Conservation (phyloP, 495 filamentous ascomycete species). For the Penicillium subrubescens region DNA sequence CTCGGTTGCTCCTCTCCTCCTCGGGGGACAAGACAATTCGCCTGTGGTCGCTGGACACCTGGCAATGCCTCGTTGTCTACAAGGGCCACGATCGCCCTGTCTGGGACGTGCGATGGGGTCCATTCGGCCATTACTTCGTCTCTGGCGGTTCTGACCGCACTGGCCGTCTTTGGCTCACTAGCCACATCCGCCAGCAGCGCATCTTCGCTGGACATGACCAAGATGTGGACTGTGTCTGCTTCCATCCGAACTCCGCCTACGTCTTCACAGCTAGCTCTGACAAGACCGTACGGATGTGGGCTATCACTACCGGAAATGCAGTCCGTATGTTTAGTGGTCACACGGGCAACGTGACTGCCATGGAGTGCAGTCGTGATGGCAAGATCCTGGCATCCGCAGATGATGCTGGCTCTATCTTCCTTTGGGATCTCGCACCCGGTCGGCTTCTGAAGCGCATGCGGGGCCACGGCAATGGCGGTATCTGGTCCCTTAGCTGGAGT, state of each 20-base stretch:
- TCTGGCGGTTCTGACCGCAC: conserved; percentile 85
- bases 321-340: conserved; percentile 94
- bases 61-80: conserved; percentile 88
- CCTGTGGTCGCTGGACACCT: conserved; percentile 89
- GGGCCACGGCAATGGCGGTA: conserved; percentile 90
- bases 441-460: conserved; percentile 86
- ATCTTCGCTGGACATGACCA: conserved; percentile 91
- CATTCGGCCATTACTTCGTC: conserved; percentile 94
- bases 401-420: conserved; percentile 77
- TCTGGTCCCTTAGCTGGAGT: conserved; percentile 89
- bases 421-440: conserved; percentile 89
- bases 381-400: conserved; percentile 88
- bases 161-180: conserved; percentile 85
- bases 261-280: conserved; percentile 89
- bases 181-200: conserved; percentile 85
- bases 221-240: conserved; percentile 79
- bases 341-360: conserved; percentile 74
- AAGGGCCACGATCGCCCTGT: conserved; percentile 87
- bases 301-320: conserved; percentile 77
- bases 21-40: conserved; percentile 86
- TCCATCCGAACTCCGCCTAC: conserved; percentile 91
- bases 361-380: conserved; percentile 84
- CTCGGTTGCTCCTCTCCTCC: conserved; percentile 78
- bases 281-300: conserved; percentile 95
- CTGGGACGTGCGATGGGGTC: conserved; percentile 87